Base-by-base conservation (phyloP, 345 rosid species). In the Cochlearia excelsa region DNA sequence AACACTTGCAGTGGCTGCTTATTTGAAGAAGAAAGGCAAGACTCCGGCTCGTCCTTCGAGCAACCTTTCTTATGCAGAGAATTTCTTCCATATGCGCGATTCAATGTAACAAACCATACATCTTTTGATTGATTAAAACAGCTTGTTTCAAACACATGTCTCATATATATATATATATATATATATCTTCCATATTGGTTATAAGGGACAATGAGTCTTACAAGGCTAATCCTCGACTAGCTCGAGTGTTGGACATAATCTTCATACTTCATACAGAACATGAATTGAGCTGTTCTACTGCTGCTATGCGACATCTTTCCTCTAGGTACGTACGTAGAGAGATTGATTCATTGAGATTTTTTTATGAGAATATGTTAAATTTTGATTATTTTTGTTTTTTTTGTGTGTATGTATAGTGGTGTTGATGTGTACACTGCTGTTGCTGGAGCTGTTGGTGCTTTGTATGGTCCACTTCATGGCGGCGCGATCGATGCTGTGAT, bases 281-380 rank as follows among this genome's bases (percentile, higher is more conserved):
- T 78, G 97, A 94, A 74, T 87, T 90, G 97, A 90, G 90, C 60
- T 94, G 97, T 61, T 94, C 97, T 6, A 87, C 99, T 6, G 65
- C 97, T 74, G 96, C 99, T 77, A 93, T 96, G 38, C 77, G 93
- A 46, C 99, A 94, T 77, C 99, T 94, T 66, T 96, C 99, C 46
- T 94, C 96, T 35, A 84, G 97, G 99, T 87, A 75, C 0, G 23
- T 16, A 16, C 23, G 23, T 16, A 16, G 23, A 16, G 23, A 16
- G 23, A 16, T 16, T 16, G 23, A 16, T 16, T 16, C 23, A 16
- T 16, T 16, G 23, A 16, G 23, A 16, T 6, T 37, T 37, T 3
- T 37, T 8, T 4, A 4, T 37, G 40, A n/a, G n/a, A n/a, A n/a
- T n/a, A n/a, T n/a, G 1, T 6, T 37, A 3, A 37, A 1, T 37